phyloP scores from a whole-genome alignment of 83 land plant genomes.

The Diphasiastrum complanatum region DNA sequence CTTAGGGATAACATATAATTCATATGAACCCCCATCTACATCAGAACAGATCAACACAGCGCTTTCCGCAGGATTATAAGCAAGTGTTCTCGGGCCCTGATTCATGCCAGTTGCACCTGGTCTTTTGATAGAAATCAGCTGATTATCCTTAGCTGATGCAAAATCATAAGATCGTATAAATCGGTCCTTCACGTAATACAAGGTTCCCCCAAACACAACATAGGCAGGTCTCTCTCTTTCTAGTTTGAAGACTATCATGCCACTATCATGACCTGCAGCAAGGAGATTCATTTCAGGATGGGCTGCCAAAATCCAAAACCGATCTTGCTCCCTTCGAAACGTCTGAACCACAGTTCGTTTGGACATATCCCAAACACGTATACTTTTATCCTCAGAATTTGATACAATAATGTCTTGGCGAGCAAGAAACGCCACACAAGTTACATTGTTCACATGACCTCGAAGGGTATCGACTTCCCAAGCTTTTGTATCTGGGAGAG shows the following conservation, averaged over 20 bases:
- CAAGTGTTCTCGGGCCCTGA: neutral
- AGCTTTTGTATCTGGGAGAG: too few relatives aligned
- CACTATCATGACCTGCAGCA: neutral
- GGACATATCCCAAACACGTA: too few relatives aligned
- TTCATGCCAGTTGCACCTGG: neutral
- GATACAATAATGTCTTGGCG: neutral
- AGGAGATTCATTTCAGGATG: too few relatives aligned
- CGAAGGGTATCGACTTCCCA: too few relatives aligned
- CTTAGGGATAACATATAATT: neutral
- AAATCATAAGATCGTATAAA: neutral
- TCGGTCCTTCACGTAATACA: neutral
- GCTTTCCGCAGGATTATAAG: too few relatives aligned
- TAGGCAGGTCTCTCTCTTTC: neutral
- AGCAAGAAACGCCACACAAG: neutral
- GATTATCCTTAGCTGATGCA: neutral
- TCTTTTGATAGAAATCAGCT: too few relatives aligned
- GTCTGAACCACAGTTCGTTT: neutral
- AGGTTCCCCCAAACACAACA: neutral
- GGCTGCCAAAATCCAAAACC: too few relatives aligned
- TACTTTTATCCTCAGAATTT: too few relatives aligned
- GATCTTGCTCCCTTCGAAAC: neutral
- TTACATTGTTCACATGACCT: neutral
- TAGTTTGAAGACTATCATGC: neutral
- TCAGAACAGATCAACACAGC: too few relatives aligned
- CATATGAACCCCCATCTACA: neutral